Percentiles rank a stretch among this genome's conserved stretches.
Evolutionary conservation across 1,284 basidiomycete genomes (phyloP).

Genomic region (Pseudozyma thailandica): DNA sequence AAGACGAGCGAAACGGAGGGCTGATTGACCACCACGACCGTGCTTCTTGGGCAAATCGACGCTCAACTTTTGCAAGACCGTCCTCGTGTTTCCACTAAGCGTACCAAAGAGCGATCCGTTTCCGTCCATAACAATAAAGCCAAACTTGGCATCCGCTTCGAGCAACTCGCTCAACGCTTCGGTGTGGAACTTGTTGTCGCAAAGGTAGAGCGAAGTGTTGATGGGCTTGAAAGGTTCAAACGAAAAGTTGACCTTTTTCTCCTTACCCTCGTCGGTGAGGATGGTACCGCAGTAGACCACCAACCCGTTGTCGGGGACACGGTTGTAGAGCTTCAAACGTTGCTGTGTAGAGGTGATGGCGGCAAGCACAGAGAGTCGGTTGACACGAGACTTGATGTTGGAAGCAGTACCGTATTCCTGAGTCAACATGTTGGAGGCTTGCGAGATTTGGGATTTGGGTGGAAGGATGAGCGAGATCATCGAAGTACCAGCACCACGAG

Average conservation of each 20-base stretch:
- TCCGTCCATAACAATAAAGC: slow-evolving; percentile 99
- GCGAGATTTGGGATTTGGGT: slow-evolving; percentile 94
- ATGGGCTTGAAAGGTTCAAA: slow-evolving; percentile 94
- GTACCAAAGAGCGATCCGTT: slow-evolving; percentile 96
- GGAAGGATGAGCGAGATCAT: slow-evolving; percentile 99
- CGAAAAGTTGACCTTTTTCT: slow-evolving; percentile 89
- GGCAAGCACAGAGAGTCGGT: slow-evolving; percentile 94
- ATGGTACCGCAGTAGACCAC: slow-evolving; percentile 93
- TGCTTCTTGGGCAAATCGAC: slow-evolving; percentile 99
- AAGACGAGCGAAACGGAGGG: slow-evolving; percentile 98
- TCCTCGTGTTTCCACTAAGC: slow-evolving; percentile 95
- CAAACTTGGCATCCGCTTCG: slow-evolving; percentile 96
- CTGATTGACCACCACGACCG: slow-evolving; percentile 99
- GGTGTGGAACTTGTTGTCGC: slow-evolving; percentile 99
- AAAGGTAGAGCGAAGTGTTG: slow-evolving; percentile 94
- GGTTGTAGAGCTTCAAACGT: slow-evolving; percentile 89
- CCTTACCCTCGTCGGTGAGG: slow-evolving; percentile 93
- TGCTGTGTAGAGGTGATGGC: slow-evolving; percentile 99
- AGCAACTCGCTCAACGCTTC: slow-evolving; percentile 95
- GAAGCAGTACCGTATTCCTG: slow-evolving; percentile 87
- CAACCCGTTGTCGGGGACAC: slow-evolving; percentile 92
- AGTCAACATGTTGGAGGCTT: slow-evolving; percentile 92
- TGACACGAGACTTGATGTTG: slow-evolving; percentile 99
- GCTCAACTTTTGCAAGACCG: slow-evolving; percentile 96
- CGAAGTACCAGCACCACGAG: slow-evolving; percentile 83